A percentile compares a stretch with the other conserved stretches of the same genome.
These are phyloP conservation scores for Alternaria hordeiaustralica DNA, from an alignment of 2,329 filamentous ascomycete genomes.

Conservation along the genomic window DNA sequence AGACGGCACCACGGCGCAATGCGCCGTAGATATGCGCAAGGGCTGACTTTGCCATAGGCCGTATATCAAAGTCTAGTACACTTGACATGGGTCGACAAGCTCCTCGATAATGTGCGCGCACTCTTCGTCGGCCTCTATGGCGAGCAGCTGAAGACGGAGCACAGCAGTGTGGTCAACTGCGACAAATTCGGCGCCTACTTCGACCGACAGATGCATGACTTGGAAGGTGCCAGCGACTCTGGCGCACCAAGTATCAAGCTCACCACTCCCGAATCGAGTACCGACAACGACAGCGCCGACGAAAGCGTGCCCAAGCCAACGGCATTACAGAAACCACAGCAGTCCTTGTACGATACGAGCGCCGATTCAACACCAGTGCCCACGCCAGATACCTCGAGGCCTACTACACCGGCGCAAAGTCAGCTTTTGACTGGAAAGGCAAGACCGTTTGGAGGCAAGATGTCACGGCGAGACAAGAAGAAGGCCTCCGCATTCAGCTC, in stretches of 20 bases:
- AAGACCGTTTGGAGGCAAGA: conserved; percentile 72
- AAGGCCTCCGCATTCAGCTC: conserved; percentile 62
- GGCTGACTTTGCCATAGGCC: conserved; percentile 63
- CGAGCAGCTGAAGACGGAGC: conserved; percentile 80
- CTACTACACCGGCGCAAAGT: conserved; percentile 72
- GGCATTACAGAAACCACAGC: conserved; percentile 54
- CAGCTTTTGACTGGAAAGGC: conserved; percentile 76
- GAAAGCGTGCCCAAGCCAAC: conserved; percentile 62
- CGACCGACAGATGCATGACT: conserved; percentile 85
- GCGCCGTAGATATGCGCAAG: neutral
- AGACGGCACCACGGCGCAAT: neutral
- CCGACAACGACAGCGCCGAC: conserved; percentile 56
- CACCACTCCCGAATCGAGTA: conserved; percentile 57
- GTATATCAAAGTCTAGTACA: conserved; percentile 96
- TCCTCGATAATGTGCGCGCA: conserved; percentile 92
- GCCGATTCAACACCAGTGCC: conserved; percentile 72
- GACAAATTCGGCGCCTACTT: conserved; percentile 86
- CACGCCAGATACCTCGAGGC: conserved; percentile 79
- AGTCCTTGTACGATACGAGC: conserved; percentile 56
- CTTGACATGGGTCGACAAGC: conserved; percentile 94
- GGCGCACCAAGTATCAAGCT: conserved; percentile 49
- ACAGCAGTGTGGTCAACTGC: conserved; percentile 80
- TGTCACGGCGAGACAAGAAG: conserved; percentile 82
- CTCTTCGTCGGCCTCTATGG: conserved; percentile 91
- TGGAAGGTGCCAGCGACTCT: conserved; percentile 65